Evolutionary conservation across 192 early-diverging fungal species (phyloP), one percentile per base, ranked within the genome.

Genomic region (Backusella parvicylindrica): DNA sequence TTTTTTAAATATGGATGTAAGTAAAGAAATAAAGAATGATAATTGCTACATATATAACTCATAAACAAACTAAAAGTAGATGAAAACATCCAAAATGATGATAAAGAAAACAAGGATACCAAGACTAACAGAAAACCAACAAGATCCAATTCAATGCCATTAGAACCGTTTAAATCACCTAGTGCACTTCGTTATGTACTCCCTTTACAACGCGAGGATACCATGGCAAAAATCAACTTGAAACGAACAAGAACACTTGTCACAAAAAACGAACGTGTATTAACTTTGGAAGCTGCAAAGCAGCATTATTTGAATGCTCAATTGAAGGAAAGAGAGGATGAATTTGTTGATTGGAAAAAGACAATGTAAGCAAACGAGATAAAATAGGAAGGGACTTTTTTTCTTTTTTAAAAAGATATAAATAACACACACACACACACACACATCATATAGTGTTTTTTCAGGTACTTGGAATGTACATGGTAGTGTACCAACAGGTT

Each of bases 381-480:
- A 38, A 3, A 38, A 2, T 28, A 35, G 18, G n/a, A 0, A 23
- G 11, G 49, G 9, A 68, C 47, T 37, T 38, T 53, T 70, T 4
- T 9, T 56, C n/a, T 68, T 71, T 36, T 35, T 77, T 71, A 18
- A 33, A 11, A 37, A 2, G 15, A 12, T 2, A 47, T 50, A 40
- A 0, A 65, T 41, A 4, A 21, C 18, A 47, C 16, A 4, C 4
- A 5, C 15, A 0, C 3, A 5, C 3, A 16, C 69, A 4, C 4
- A 5, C 15, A 0, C 3, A 5, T 8, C 11, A 70, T 21, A 1
- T 74, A 89, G 85, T 31, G 84, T 91, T 2, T 95, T 96, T 80
- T 85, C 91, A 0, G 95, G 95, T 1, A 95, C 96, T 1, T 98
- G 94, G 91, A 98, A 98, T 78, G 94, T 97, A 30, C 95, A 96